phyloP scores from a whole-genome alignment of 345 rosid genomes.

The Boechera divaricarpa region DNA sequence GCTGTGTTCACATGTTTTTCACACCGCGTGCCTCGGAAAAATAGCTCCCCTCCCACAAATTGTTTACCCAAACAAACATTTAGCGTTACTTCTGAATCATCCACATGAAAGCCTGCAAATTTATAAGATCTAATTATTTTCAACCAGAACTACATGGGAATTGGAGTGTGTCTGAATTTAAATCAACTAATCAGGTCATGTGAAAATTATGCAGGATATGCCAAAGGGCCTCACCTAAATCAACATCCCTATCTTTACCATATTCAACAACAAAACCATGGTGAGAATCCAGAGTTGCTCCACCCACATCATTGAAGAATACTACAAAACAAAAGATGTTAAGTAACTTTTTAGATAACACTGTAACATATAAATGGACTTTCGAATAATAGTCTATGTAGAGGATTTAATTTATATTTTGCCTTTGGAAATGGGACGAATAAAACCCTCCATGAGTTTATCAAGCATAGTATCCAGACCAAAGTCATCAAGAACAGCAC shows the following conservation, averaged over 20 bases:
- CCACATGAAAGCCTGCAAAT: constrained; percentile 91
- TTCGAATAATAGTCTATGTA: constrained; percentile 5
- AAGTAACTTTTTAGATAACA: constrained; percentile 20
- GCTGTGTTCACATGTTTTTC: constrained; percentile 89
- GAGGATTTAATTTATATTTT: constrained; percentile 24
- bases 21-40: constrained; percentile 88
- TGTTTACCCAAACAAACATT: constrained; percentile 95
- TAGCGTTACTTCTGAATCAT: constrained; percentile 96
- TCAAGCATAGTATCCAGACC: constrained; percentile 90
- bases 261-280: constrained; percentile 98
- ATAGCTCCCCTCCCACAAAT: constrained; percentile 91
- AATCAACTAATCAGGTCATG: constrained; percentile 14
- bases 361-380: constrained; percentile 12
- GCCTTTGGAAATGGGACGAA: constrained; percentile 86
- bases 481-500: constrained; percentile 97
- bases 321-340: constrained; percentile 53
- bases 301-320: constrained; percentile 92
- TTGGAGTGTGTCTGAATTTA: constrained; percentile 1
- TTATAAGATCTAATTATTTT: constrained; percentile 9
- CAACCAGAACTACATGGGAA: background rate
- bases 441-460: constrained; percentile 73
- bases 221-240: constrained; percentile 68
- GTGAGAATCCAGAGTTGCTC: constrained; percentile 91
- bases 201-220: constrained; percentile 13
- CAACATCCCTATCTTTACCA: constrained; percentile 86